Evolutionary conservation across 176 grass and related monocot genomes (phyloP).

Genomic region (Puya raimondii): DNA sequence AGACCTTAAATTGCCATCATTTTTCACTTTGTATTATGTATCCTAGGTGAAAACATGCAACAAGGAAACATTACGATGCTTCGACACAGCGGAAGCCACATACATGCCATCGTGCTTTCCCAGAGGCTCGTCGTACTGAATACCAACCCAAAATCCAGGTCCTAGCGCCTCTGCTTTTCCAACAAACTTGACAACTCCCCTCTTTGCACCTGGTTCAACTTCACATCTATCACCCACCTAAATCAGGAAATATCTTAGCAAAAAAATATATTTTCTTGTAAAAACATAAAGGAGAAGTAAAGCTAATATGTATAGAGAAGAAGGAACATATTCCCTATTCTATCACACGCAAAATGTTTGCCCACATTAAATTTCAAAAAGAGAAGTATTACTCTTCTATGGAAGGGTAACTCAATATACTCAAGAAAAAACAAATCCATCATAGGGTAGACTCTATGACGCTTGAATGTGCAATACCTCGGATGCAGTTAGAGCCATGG

Average conservation of each 20-base stretch:
- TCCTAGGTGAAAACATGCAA: neutral
- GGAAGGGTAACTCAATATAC: no score
- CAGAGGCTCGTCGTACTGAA: constrained; percentile 93
- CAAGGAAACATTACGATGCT: neutral
- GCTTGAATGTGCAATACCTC: no score
- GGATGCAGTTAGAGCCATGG: neutral
- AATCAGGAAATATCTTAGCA: constrained; percentile 13
- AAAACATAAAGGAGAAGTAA: constrained; percentile 6
- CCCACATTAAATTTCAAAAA: neutral
- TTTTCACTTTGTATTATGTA: no score
- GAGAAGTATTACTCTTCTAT: neutral
- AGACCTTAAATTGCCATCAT: no score
- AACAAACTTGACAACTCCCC: constrained; percentile 77
- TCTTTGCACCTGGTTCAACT: constrained; percentile 83
- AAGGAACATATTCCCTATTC: neutral
- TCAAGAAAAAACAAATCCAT: no score
- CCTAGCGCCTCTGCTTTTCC: constrained; percentile 71
- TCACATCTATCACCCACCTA: constrained; percentile 90
- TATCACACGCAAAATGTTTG: neutral
- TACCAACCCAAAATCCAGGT: constrained; percentile 75
- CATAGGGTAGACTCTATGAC: no score
- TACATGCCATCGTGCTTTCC: constrained; percentile 96
- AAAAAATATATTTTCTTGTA: neutral
- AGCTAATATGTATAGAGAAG: neutral
- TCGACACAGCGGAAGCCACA: constrained; percentile 19